Percentiles rank a stretch among this genome's conserved stretches.
Evolutionary conservation across 306 rosid species (phyloP).

Genomic region (Luffa acutangula): DNA sequence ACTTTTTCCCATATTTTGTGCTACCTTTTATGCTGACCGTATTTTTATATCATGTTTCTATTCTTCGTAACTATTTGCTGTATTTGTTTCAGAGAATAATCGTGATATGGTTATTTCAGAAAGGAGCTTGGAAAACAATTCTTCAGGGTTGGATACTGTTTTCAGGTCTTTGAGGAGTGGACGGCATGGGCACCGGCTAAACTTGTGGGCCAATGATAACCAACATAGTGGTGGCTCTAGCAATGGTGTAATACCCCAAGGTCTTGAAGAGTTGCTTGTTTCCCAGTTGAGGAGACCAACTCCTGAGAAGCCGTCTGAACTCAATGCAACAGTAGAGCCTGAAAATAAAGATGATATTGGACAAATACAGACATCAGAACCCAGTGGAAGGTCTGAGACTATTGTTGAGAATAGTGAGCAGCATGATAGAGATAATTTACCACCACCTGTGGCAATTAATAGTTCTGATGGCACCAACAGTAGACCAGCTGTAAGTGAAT

Average conservation of each 20-base stretch:
- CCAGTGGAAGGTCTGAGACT: slow-evolving; percentile 32
- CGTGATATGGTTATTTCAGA: slow-evolving; percentile 36
- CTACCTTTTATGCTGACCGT: neutral
- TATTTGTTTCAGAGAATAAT: slow-evolving; percentile 29
- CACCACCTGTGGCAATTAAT: slow-evolving; percentile 22
- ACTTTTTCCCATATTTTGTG: slow-evolving; percentile 5
- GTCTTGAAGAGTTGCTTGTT: slow-evolving; percentile 83
- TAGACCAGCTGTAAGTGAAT: slow-evolving; percentile 39
- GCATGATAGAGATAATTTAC: slow-evolving; percentile 30
- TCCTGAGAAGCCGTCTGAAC: slow-evolving; percentile 51
- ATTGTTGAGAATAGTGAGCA: slow-evolving; percentile 40
- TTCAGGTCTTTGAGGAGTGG: slow-evolving; percentile 87
- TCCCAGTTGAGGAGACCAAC: slow-evolving; percentile 73
- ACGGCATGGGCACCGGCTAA: slow-evolving; percentile 84
- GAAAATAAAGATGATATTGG: slow-evolving; percentile 33
- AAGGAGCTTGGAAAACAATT: slow-evolving; percentile 45
- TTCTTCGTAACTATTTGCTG: neutral
- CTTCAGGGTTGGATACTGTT: slow-evolving; percentile 65
- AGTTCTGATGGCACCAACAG: slow-evolving; percentile 25
- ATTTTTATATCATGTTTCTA: neutral
- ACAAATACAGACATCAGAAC: slow-evolving; percentile 40
- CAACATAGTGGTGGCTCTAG: slow-evolving; percentile 70
- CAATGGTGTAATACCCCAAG: slow-evolving; percentile 55
- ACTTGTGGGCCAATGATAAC: slow-evolving; percentile 73
- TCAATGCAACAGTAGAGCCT: slow-evolving; percentile 27